Evolutionary conservation across 2,329 filamentous ascomycete genomes (phyloP), one percentile per base, ranked within the genome.

Genomic region (Gyromitra esculenta): DNA sequence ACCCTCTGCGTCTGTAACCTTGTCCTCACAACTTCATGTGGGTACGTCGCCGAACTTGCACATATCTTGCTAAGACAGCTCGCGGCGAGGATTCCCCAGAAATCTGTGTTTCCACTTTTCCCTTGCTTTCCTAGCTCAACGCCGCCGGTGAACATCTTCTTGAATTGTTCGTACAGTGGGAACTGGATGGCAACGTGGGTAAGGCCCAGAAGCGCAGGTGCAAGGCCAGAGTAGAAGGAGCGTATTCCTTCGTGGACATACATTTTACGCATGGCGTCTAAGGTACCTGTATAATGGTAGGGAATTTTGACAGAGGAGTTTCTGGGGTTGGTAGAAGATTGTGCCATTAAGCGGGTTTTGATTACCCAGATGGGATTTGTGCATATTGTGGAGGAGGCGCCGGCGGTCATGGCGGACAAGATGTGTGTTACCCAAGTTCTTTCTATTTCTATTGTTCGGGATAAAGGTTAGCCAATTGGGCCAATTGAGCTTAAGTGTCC

Each of bases 311-410:
- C 85, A 72, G 85, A 84, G 11, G 69, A 43, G 6, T 54, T 86
- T 86, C 57, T 87, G 86, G 76, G 86, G 85, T 76, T 82, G 78
- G 85, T 84, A 15, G 83, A 86, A 82, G 82, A 86, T 69, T 77
- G 75, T 48, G 96, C 97, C 96, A 98, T 98, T 81, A 99, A 88
- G 80, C 96, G 89, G 63, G 96, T 99, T 85, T 99, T 99, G 85
- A 99, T 97, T 48, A 99, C 96, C 96, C 96, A 99, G 77, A 99
- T 99, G 0, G 96, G 96, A 83, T 98, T 99, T 31, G 96, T 99
- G 78, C 91, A 92, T 78, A 98, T 88, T 2, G 96, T 99, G 80
- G 94, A 97, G 85, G 92, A 97, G 77, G 90, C 94, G 68, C 96
- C 96, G 31, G 95, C 96, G 73, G 94, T 88, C 77, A 99, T 89